Evolutionary conservation across 2,329 filamentous ascomycete genomes (phyloP).

Genomic region (Ophiostoma tasmaniense): DNA sequence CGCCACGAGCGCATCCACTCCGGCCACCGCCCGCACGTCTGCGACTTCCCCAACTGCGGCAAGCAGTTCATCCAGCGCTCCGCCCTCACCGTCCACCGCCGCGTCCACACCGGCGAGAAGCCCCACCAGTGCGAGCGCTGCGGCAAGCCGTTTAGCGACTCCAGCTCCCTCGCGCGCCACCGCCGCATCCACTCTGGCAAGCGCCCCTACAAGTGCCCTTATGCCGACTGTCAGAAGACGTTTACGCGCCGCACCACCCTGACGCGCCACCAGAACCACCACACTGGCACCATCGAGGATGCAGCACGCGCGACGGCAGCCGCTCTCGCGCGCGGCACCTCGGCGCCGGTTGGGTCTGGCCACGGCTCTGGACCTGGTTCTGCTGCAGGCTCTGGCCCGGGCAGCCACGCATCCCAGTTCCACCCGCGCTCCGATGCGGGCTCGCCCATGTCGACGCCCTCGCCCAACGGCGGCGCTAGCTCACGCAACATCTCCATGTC

Average conservation of each 20-base stretch:
- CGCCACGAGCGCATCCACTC: constrained; percentile 96
- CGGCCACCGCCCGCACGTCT: constrained; percentile 82
- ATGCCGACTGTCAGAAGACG: constrained; percentile 95
- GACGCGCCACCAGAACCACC: constrained; percentile 91
- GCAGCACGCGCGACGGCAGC: constrained; percentile 82
- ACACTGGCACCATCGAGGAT: constrained; percentile 91
- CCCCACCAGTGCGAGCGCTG: constrained; percentile 96
- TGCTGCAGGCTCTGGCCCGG: neutral
- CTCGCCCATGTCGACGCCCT: constrained; percentile 71
- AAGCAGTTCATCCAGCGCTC: constrained; percentile 98
- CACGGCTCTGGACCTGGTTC: neutral
- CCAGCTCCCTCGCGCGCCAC: constrained; percentile 86
- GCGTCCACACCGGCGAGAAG: constrained; percentile 96
- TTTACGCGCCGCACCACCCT: constrained; percentile 93
- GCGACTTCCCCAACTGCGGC: constrained; percentile 77
- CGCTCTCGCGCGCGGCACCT: constrained; percentile 54
- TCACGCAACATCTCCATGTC: constrained; percentile 66
- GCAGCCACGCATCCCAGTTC: neutral
- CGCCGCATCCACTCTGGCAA: constrained; percentile 92
- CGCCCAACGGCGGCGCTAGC: constrained; percentile 48
- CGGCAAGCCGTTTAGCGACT: constrained; percentile 96
- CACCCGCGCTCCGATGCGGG: constrained; percentile 53
- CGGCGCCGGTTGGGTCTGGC: constrained; percentile 1
- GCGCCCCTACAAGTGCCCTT: constrained; percentile 94
- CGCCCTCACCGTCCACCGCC: constrained; percentile 86